Conservation (phyloP, 331 rosid species). For the Saraca asoca region DNA sequence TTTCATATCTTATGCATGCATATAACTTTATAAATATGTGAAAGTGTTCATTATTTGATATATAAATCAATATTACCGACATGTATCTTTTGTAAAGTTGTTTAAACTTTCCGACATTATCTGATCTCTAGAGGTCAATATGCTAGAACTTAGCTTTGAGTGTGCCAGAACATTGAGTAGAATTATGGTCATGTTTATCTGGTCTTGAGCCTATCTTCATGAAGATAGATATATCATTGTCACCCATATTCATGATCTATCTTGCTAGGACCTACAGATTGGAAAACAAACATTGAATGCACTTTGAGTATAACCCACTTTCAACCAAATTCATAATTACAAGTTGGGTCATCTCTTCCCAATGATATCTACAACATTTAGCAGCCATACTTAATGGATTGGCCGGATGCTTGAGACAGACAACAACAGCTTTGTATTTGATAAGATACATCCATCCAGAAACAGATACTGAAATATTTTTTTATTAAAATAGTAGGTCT, state of each 20-base stretch:
- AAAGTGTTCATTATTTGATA: no score
- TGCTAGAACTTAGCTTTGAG: neutral
- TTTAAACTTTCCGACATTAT: neutral
- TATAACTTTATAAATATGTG: no score
- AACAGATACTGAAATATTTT: no score
- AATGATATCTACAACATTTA: conserved; percentile 34
- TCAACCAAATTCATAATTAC: conserved; percentile 53
- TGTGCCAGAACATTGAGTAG: neutral
- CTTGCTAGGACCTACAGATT: conserved; percentile 21
- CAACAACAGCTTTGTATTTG: conserved; percentile 4
- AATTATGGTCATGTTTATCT: conserved; percentile 22
- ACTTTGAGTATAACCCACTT: conserved; percentile 36
- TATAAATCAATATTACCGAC: no score
- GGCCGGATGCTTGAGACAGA: conserved; percentile 16
- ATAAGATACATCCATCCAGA: no score
- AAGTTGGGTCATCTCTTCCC: conserved; percentile 20
- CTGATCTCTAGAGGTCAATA: neutral
- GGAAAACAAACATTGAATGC: conserved; percentile 28
- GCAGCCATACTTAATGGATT: conserved; percentile 51
- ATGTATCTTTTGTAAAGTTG: neutral
- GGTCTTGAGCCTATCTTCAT: neutral
- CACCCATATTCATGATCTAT: conserved; percentile 7
- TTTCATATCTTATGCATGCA: no score
- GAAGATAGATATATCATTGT: conserved; percentile 32
- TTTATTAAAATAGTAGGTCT: no score